A percentile compares a stretch with the other conserved stretches of the same genome.
Evolutionary conservation across 208 protist genomes (phyloP).

Genomic region (Trypanosoma conorhini): DNA sequence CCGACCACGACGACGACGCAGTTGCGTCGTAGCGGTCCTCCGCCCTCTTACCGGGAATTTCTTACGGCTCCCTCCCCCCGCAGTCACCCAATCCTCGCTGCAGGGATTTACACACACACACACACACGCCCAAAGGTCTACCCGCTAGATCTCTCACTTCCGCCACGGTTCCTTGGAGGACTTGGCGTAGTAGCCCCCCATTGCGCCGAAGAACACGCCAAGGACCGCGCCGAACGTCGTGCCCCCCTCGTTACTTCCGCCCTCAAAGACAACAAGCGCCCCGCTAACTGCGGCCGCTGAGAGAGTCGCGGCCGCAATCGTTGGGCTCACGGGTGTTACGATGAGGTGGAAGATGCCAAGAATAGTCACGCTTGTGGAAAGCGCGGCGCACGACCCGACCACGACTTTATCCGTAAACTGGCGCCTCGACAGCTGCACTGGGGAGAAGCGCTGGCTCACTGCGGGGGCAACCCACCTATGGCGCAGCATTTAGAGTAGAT

Average conservation of each 20-base stretch:
- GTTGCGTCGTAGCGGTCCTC: neutral
- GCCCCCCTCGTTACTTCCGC: constrained; percentile 60
- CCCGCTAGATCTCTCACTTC: constrained; percentile 43
- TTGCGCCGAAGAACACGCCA: constrained; percentile 76
- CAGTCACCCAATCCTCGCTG: neutral
- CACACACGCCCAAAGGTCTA: too few relatives aligned
- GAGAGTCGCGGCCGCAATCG: constrained; percentile 62
- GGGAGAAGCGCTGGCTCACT: neutral
- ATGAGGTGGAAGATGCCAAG: constrained; percentile 83
- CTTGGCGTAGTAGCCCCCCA: constrained; percentile 89
- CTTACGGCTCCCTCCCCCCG: neutral
- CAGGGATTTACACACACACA: neutral
- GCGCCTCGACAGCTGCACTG: constrained; percentile 32
- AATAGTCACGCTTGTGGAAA: constrained; percentile 65
- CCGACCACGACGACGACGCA: neutral
- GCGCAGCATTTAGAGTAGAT: constrained; percentile 27
- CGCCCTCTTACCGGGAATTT: neutral
- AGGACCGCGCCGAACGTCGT: constrained; percentile 80
- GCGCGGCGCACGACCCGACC: constrained; percentile 60
- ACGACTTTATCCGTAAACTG: constrained; percentile 80
- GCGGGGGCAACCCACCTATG: constrained; percentile 13
- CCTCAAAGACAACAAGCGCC: constrained; percentile 74
- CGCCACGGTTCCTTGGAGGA: constrained; percentile 88
- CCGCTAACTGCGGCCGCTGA: constrained; percentile 66
- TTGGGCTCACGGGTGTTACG: constrained; percentile 68